These are phyloP conservation scores for Erigeron philadelphicus DNA, from an alignment of 140 eudicot genomes.

Conservation along the genomic window DNA sequence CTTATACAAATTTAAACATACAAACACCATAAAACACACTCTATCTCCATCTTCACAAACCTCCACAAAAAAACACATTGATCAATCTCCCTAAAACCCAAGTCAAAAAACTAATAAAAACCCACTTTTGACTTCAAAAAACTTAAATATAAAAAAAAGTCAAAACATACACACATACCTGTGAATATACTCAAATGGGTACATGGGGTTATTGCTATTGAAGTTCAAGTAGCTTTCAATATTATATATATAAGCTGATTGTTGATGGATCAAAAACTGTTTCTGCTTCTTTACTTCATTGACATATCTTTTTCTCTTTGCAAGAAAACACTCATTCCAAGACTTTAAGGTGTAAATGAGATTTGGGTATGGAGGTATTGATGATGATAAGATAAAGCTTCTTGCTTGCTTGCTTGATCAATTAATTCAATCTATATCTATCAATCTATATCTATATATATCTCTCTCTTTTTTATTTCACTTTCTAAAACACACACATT, in stretches of 20 bases:
- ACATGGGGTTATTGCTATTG: background rate
- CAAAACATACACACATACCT: conserved; percentile 28
- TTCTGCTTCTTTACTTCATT: conserved; percentile 24
- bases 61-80: conserved; percentile 31
- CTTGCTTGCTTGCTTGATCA: conserved; percentile 28
- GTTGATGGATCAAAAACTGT: conserved; percentile 23
- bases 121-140: conserved; percentile 22
- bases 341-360: conserved; percentile 19
- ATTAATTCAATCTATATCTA: conserved; percentile 27
- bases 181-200: conserved; percentile 30
- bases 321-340: conserved; percentile 18
- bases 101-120: conserved; percentile 6
- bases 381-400: conserved; percentile 35
- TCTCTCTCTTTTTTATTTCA: conserved; percentile 1
- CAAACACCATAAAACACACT: conserved; percentile 28
- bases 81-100: conserved; percentile 21
- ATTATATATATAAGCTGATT: conserved; percentile 24
- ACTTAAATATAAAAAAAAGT: background rate
- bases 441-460: background rate
- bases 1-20: conserved; percentile 18
- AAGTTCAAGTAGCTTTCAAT: conserved; percentile 17
- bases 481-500: conserved; percentile 25
- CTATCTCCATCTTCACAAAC: conserved; percentile 28
- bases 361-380: conserved; percentile 24
- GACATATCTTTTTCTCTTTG: conserved; percentile 5